Evolutionary conservation across 1,284 basidiomycete genomes (phyloP).

Genomic region (Fomitiporia mediterranea): DNA sequence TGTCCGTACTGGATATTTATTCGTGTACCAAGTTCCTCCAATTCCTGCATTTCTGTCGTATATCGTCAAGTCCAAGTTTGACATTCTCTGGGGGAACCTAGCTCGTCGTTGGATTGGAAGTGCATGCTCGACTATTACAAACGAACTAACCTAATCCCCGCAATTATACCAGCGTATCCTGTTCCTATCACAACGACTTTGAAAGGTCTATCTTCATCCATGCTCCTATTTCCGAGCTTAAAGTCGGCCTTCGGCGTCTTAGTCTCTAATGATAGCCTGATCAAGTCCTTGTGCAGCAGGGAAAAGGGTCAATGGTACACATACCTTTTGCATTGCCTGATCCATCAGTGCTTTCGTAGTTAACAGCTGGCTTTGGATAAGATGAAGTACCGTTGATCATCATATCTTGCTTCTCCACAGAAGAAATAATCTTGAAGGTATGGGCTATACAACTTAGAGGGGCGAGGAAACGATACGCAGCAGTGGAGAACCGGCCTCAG

Average conservation of each 20-base stretch:
- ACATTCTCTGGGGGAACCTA: slow-evolving; percentile 50
- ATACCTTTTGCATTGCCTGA: too few relatives aligned
- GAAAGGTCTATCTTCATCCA: slow-evolving; percentile 46
- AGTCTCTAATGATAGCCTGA: too few relatives aligned
- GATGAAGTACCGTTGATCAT: too few relatives aligned
- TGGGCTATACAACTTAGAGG: too few relatives aligned
- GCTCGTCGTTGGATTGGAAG: not conserved
- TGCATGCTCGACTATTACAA: not conserved
- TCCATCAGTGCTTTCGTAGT: too few relatives aligned
- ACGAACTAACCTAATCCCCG: slow-evolving; percentile 42
- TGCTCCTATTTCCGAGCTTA: slow-evolving; percentile 30
- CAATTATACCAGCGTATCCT: slow-evolving; percentile 51
- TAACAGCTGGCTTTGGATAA: too few relatives aligned
- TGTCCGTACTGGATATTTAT: slow-evolving; percentile 38
- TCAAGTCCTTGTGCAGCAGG: not conserved
- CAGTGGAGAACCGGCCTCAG: too few relatives aligned
- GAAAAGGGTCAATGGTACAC: too few relatives aligned
- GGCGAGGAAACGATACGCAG: too few relatives aligned
- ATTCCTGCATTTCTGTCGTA: slow-evolving; percentile 56
- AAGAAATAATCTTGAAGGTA: too few relatives aligned
- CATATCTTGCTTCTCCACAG: too few relatives aligned
- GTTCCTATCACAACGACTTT: slow-evolving; percentile 50
- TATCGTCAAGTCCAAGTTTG: slow-evolving; percentile 51
- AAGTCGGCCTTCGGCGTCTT: slow-evolving; percentile 4
- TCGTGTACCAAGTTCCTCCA: slow-evolving; percentile 54